A percentile compares a stretch with the other conserved stretches of the same genome.
phyloP scores from a whole-genome alignment of 352 stramenopile genomes.

The Pythium chondricola region DNA sequence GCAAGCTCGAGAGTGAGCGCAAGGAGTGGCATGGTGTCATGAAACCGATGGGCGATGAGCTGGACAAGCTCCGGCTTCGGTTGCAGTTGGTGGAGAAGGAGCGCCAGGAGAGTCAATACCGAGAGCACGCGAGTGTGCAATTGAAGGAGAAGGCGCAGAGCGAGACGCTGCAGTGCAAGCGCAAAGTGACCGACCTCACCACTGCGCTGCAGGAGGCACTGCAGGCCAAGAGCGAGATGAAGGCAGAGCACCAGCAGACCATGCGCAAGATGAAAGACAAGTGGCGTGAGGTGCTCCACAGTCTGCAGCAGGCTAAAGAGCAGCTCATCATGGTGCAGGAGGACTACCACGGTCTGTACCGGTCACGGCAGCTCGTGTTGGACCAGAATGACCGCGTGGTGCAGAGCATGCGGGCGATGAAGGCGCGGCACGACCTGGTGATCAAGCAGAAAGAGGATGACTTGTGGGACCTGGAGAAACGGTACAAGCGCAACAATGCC shows the following conservation, averaged over 20 bases:
- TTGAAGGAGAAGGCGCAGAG: conserved; percentile 61
- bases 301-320: conserved; percentile 40
- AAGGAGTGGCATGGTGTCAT: conserved; percentile 63
- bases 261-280: conserved; percentile 59
- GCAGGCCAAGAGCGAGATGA: conserved; percentile 34
- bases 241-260: conserved; percentile 38
- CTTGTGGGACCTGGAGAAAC: conserved; percentile 58
- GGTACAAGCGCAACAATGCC: conserved; percentile 35
- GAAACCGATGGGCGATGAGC: conserved; percentile 41
- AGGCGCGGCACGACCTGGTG: conserved; percentile 31
- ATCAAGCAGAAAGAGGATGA: conserved; percentile 49
- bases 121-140: conserved; percentile 57
- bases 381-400: conserved; percentile 45
- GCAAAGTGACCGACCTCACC: conserved; percentile 46
- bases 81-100: conserved; percentile 64
- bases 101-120: conserved; percentile 48
- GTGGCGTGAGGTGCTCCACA: conserved; percentile 43
- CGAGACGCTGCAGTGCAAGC: conserved; percentile 44
- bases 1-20: conserved; percentile 56
- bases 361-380: conserved; percentile 26
- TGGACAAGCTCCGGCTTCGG: conserved; percentile 41
- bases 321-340: conserved; percentile 63
- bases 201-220: conserved; percentile 48
- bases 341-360: conserved; percentile 63
- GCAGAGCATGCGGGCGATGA: conserved; percentile 39